phyloP scores from a whole-genome alignment of 1,139 yeast species.

The Debaryomycetaceae sp. region DNA sequence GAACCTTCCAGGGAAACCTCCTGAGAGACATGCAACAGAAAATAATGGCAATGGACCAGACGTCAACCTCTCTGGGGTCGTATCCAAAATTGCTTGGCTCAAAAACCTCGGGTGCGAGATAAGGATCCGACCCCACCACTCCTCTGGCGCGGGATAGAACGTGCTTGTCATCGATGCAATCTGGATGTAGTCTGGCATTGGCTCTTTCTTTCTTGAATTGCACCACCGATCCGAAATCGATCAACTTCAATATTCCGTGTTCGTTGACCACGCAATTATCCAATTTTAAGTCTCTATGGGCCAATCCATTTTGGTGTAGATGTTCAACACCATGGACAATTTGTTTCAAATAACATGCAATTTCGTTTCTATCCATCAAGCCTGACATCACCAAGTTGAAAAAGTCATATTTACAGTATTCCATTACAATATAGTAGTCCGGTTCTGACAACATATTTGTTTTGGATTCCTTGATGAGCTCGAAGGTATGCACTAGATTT shows the following conservation, averaged over 20 bases:
- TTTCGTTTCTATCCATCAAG: slow-evolving; percentile 54
- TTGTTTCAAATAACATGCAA: slow-evolving; percentile 67
- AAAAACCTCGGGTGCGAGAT: slow-evolving; percentile 74
- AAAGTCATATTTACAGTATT: slow-evolving; percentile 70
- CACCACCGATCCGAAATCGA: slow-evolving; percentile 78
- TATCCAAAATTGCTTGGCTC: slow-evolving; percentile 42
- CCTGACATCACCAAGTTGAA: slow-evolving; percentile 78
- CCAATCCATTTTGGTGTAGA: slow-evolving; percentile 64
- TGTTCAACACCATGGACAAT: slow-evolving; percentile 57
- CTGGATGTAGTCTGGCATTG: slow-evolving; percentile 20
- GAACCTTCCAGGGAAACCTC: slow-evolving; percentile 79
- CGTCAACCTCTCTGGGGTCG: slow-evolving; percentile 71
- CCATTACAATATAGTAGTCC: slow-evolving; percentile 66
- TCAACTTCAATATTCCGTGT: slow-evolving; percentile 62
- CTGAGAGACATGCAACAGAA: slow-evolving; percentile 70
- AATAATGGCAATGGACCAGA: slow-evolving; percentile 77
- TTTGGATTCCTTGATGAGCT: slow-evolving; percentile 51
- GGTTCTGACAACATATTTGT: slow-evolving; percentile 23
- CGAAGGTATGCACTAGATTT: slow-evolving; percentile 63
- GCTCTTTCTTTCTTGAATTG: slow-evolving; percentile 44
- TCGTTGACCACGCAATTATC: slow-evolving; percentile 72
- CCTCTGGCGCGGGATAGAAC: slow-evolving; percentile 50
- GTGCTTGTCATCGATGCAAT: slow-evolving; percentile 19
- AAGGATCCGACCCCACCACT: slow-evolving; percentile 81
- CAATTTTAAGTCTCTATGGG: slow-evolving; percentile 73